phyloP scores from a whole-genome alignment of 768 basidiomycete genomes.

The Termitomyces sp. region DNA sequence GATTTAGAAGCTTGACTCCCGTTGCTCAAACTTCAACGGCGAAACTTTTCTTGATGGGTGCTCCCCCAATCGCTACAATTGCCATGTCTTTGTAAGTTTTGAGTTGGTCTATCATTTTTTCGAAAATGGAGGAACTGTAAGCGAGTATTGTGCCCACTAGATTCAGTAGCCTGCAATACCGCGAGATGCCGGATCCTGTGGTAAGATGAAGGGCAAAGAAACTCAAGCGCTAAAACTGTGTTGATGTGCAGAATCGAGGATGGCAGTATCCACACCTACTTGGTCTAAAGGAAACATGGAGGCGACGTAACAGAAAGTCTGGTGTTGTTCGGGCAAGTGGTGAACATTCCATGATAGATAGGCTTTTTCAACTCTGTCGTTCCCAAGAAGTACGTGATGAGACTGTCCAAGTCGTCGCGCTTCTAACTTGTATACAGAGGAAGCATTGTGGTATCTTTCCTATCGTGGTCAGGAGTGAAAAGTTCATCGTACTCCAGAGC shows the following conservation, averaged over 20 bases:
- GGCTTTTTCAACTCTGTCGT: constrained; percentile 48
- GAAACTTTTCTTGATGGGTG: constrained; percentile 32
- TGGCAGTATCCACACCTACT: constrained; percentile 15
- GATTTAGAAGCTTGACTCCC: constrained; percentile 31
- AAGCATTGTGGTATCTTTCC: constrained; percentile 17
- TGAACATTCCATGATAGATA: constrained; percentile 28
- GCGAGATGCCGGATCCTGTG: constrained; percentile 27
- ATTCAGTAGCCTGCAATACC: constrained; percentile 17
- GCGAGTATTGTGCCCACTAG: constrained; percentile 25
- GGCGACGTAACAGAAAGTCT: constrained; percentile 24
- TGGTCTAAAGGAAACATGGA: constrained; percentile 35
- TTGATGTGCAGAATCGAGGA: background rate
- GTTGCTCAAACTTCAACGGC: constrained; percentile 21
- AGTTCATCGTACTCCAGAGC: constrained; percentile 24
- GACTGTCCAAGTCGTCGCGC: constrained; percentile 27
- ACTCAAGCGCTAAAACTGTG: constrained; percentile 27
- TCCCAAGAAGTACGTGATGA: constrained; percentile 46
- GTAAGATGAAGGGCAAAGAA: constrained; percentile 30
- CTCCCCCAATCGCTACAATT: constrained; percentile 31
- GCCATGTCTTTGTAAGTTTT: constrained; percentile 23
- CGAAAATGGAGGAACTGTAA: constrained; percentile 34
- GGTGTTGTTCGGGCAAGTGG: constrained; percentile 23
- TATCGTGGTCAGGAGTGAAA: constrained; percentile 13
- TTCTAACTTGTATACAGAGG: constrained; percentile 17
- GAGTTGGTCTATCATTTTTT: no score